Evolutionary conservation across 805 yeast species (phyloP).

Genomic region (Saturnispora sanitii): DNA sequence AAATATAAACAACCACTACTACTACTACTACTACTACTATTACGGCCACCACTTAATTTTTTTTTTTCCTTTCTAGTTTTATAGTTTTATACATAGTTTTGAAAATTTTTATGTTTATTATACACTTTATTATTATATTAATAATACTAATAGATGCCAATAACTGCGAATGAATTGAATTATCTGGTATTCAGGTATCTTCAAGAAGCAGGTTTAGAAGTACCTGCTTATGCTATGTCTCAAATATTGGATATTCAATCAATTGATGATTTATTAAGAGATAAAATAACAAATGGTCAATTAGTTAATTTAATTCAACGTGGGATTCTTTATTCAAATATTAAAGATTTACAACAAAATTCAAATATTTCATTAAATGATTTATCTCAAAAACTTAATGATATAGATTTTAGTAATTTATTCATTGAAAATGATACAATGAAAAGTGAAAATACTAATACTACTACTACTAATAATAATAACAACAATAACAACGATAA

Average conservation of each 20-base stretch:
- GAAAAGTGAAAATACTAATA: too few relatives aligned
- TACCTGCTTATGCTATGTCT: slow-evolving; percentile 72
- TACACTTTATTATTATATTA: background rate
- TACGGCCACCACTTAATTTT: too few relatives aligned
- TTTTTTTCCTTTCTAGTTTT: too few relatives aligned
- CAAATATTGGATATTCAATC: slow-evolving; percentile 57
- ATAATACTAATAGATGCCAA: slow-evolving; percentile 42
- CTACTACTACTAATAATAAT: too few relatives aligned
- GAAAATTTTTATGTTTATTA: background rate
- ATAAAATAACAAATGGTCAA: slow-evolving; percentile 63
- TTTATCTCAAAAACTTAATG: background rate
- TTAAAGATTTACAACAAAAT: background rate
- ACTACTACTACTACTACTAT: too few relatives aligned
- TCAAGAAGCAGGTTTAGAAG: slow-evolving; percentile 73
- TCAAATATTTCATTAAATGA: background rate
- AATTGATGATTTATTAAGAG: slow-evolving; percentile 41
- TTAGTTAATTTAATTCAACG: slow-evolving; percentile 75
- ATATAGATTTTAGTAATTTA: background rate
- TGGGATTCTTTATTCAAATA: slow-evolving; percentile 55
- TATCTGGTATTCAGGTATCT: slow-evolving; percentile 88
- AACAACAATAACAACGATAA: too few relatives aligned
- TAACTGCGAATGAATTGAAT: slow-evolving; percentile 76
- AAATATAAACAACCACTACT: too few relatives aligned
- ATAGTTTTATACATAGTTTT: too few relatives aligned
- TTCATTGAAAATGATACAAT: too few relatives aligned